Conservation (phyloP, 1,284 basidiomycete species). For the Irpex sp. region DNA sequence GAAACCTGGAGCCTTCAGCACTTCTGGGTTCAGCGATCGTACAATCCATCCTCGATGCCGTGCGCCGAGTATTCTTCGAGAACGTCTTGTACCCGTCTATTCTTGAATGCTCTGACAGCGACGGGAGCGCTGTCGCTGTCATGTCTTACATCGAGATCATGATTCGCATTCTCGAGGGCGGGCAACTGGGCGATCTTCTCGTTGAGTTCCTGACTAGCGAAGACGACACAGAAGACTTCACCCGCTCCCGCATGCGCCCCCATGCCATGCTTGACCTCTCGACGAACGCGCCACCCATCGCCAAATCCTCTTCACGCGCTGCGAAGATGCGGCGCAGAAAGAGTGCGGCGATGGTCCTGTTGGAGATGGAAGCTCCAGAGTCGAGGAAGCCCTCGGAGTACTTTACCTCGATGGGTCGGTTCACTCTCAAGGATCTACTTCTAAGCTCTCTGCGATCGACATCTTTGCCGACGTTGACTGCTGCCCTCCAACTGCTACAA, state of each 20-base stretch:
- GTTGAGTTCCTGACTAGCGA: slow-evolving; percentile 81
- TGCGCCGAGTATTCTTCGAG: slow-evolving; percentile 86
- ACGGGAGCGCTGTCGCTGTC: slow-evolving; percentile 94
- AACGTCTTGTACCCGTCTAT: slow-evolving; percentile 93
- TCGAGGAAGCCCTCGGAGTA: slow-evolving; percentile 70
- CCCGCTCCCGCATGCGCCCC: slow-evolving; percentile 39
- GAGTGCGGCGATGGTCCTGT: slow-evolving; percentile 79
- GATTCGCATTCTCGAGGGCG: slow-evolving; percentile 72
- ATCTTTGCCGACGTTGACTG: slow-evolving; percentile 60
- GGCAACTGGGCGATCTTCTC: slow-evolving; percentile 67
- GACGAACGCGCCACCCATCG: slow-evolving; percentile 31
- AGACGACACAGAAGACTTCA: slow-evolving; percentile 63
- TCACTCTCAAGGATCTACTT: slow-evolving; percentile 87
- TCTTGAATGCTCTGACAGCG: slow-evolving; percentile 87
- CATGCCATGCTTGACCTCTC: slow-evolving; percentile 42
- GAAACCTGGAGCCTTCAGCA: slow-evolving; percentile 49
- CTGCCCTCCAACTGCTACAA: slow-evolving; percentile 78
- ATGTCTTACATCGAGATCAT: slow-evolving; percentile 95
- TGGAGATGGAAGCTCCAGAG: slow-evolving; percentile 80
- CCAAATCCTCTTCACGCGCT: slow-evolving; percentile 26
- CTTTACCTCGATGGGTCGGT: slow-evolving; percentile 81
- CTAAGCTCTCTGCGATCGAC: slow-evolving; percentile 73
- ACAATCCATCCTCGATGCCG: slow-evolving; percentile 77
- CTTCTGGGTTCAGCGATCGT: slow-evolving; percentile 76
- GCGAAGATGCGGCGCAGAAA: slow-evolving; percentile 59